Evolutionary conservation across 2,329 filamentous ascomycete species (phyloP).

Genomic region (Colletotrichum australisinense): DNA sequence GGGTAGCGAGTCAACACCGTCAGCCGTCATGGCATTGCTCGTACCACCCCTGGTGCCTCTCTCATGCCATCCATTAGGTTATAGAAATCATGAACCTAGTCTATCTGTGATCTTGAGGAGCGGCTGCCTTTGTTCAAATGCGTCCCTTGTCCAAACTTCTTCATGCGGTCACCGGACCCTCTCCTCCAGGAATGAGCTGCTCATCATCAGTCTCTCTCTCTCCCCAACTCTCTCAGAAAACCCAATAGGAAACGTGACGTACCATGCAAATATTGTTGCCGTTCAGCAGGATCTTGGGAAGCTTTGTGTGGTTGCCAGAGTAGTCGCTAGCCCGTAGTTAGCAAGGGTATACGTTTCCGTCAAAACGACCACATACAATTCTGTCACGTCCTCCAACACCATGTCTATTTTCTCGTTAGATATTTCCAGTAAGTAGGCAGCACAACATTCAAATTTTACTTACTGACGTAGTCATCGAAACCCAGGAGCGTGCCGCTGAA

Average conservation of each 20-base stretch:
- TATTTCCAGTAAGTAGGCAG: background rate
- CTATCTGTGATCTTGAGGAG: background rate
- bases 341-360: slow-evolving; percentile 14
- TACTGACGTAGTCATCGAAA: slow-evolving; percentile 99
- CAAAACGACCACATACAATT: slow-evolving; percentile 74
- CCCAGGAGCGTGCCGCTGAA: slow-evolving; percentile 95
- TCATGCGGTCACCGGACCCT: slow-evolving; percentile 65
- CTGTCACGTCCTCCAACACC: slow-evolving; percentile 96
- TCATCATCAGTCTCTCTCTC: slow-evolving; percentile 29
- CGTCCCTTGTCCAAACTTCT: background rate
- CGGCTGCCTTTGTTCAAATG: background rate
- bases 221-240: background rate
- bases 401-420: slow-evolving; percentile 75
- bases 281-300: slow-evolving; percentile 94
- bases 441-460: slow-evolving; percentile 57
- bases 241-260: slow-evolving; percentile 42
- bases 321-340: slow-evolving; percentile 77
- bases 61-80: background rate
- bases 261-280: slow-evolving; percentile 99
- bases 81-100: background rate
- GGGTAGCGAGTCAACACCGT: background rate
- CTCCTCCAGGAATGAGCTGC: slow-evolving; percentile 82
- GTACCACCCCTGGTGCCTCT: background rate
- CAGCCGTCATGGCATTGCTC: background rate
- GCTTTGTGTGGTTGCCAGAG: slow-evolving; percentile 85